Base-by-base conservation (phyloP, 139 green algal species). In the Tetraselmis striata region DNA sequence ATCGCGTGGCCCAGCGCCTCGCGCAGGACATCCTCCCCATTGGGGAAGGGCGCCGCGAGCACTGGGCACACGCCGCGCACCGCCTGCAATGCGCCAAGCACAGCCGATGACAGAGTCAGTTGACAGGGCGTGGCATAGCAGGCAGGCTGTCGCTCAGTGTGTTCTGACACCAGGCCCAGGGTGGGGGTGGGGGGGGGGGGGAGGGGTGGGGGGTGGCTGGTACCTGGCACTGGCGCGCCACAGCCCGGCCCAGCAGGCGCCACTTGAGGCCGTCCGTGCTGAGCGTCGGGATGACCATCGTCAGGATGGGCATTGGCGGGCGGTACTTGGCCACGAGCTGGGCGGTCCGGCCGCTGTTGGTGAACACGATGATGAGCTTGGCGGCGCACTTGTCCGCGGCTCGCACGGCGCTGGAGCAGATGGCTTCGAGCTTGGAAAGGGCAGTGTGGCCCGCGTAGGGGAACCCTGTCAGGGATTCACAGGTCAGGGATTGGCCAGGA, bases 251-350 rank as follows among this genome's bases (percentile, higher is more conserved):
- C 79, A 95, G 91, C 79, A 98, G 90, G 81, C 86, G 89, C 94
- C 94, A 98, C 79, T 88, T 89, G 31, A 97, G 87, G 29, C 81
- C 81, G 81, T 98, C 90, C 45, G 85, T 88, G 82, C 94, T 92
- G 2, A 97, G 89, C 79, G 91, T 92, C 0, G 94, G 94, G 58
- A 98, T 90, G 59, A 97, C 92, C 82, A 98, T 87, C 0, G 95
- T 95, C 31, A 98, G 85, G 88, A 98, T 96, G 83, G 94, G 95
- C 87, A 96, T 89, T 2, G 89, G 86, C 18, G 94, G 94, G 5
- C 93, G 84, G 92, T 95, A 95, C 89, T 97, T 97, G 80, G 94
- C 93, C 29, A 98, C 94, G 84, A 97, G 84, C 81, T 90, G 83
- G 0, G 94, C 93, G 1, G 94, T 96, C 27, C 87, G 84, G 31